Evolutionary conservation across 2,329 filamentous ascomycete species (phyloP).

Genomic region (Dactylellina drechsleri): DNA sequence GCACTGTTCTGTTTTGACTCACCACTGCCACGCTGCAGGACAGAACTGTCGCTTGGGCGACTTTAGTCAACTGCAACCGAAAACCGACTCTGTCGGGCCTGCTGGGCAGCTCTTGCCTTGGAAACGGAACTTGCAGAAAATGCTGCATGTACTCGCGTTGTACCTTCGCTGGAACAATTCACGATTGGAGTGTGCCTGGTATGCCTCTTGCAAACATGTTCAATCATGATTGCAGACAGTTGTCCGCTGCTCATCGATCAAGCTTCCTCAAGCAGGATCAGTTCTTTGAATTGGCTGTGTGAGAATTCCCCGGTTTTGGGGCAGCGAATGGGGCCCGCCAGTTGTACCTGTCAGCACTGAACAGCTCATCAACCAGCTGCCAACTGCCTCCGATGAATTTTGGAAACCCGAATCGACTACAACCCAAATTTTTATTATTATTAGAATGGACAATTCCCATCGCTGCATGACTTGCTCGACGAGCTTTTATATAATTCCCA

Average conservation of each 20-base stretch:
- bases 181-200: constrained; percentile 27
- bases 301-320: constrained; percentile 14
- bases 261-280: constrained; percentile 21
- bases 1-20: constrained; percentile 32
- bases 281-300: constrained; percentile 10
- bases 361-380: constrained; percentile 53
- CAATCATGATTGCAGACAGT: constrained; percentile 52
- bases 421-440: background rate
- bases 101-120: constrained; percentile 40
- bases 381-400: constrained; percentile 25
- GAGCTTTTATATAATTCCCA: constrained; percentile 22
- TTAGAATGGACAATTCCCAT: constrained; percentile 33
- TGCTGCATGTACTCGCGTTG: constrained; percentile 32
- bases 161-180: constrained; percentile 46
- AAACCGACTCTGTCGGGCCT: background rate
- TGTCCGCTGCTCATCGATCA: constrained; percentile 42
- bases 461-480: constrained; percentile 12
- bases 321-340: constrained; percentile 43
- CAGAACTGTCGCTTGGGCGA: constrained; percentile 25
- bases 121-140: constrained; percentile 27
- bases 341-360: constrained; percentile 39
- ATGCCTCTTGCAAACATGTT: constrained; percentile 29
- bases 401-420: constrained; percentile 40
- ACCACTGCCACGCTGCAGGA: constrained; percentile 18
- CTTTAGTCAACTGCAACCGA: constrained; percentile 37